A percentile compares a stretch with the other conserved stretches of the same genome.
Evolutionary conservation across 148 eudicot genomes (phyloP).

Genomic region (Persicaria tinctoria): DNA sequence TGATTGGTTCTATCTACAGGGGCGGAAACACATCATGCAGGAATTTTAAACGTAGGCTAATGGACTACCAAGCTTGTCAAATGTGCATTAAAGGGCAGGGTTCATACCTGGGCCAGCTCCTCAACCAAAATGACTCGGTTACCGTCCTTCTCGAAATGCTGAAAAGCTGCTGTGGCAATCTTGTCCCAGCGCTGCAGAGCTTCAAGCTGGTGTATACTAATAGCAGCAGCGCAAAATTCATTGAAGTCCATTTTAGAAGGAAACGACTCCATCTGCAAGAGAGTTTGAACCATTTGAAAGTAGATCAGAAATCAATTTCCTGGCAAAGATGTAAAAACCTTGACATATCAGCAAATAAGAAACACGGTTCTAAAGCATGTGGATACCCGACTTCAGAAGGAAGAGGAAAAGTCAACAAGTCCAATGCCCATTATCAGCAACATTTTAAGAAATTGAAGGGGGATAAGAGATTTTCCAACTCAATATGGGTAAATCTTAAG

Average conservation of each 20-base stretch:
- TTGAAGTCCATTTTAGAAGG: conserved; percentile 63
- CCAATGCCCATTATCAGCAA: not conserved
- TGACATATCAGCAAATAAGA: not conserved
- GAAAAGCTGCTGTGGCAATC: conserved; percentile 57
- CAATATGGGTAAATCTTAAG: not conserved
- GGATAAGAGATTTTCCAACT: not conserved
- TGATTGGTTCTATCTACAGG: no score
- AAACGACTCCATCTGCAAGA: conserved; percentile 69
- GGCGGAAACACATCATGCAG: not conserved
- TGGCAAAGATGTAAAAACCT: not conserved
- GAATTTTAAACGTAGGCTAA: not conserved
- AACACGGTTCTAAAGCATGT: not conserved
- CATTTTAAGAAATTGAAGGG: not conserved
- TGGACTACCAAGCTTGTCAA: not conserved
- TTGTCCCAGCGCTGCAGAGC: conserved; percentile 87
- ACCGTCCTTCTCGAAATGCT: conserved; percentile 71
- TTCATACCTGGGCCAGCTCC: conserved; percentile 68
- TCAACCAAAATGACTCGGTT: conserved; percentile 55
- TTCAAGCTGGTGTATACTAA: conserved; percentile 83
- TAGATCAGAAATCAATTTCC: not conserved
- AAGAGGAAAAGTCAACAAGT: not conserved
- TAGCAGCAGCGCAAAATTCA: conserved; percentile 84
- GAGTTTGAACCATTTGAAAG: conserved; percentile 8
- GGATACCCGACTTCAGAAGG: not conserved
- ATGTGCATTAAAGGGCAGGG: not conserved